Percentiles rank a stretch among this genome's conserved stretches.
Conservation (phyloP, 257 asterid genomes). For the Gardenia jasminoides region DNA sequence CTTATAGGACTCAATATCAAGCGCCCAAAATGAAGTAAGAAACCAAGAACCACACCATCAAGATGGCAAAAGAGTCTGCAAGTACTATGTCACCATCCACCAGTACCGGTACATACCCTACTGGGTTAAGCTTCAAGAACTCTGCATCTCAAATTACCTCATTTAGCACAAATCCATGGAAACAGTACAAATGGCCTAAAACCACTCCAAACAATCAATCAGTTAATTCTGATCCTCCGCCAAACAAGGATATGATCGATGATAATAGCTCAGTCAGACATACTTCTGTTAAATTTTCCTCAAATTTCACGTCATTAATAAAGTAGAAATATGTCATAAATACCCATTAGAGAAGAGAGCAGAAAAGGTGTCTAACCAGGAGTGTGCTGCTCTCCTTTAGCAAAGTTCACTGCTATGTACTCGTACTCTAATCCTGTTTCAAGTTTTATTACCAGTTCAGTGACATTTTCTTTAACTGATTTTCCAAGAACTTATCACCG, state of each 20-base stretch:
- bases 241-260: no score
- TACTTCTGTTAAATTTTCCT: background rate
- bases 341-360: background rate
- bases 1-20: background rate
- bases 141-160: conserved; percentile 31
- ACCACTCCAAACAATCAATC: background rate
- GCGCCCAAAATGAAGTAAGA: conserved; percentile 11
- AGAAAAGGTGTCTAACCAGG: conserved; percentile 49
- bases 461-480: no score
- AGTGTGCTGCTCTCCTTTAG: conserved; percentile 62
- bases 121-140: conserved; percentile 86
- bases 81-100: conserved; percentile 70
- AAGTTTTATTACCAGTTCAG: background rate
- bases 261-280: background rate
- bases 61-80: conserved; percentile 77
- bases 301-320: background rate
- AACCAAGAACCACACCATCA: conserved; percentile 48
- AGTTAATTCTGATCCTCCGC: no score
- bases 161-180: background rate
- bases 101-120: conserved; percentile 71
- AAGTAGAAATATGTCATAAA: background rate
- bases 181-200: no score
- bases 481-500: background rate
- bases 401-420: conserved; percentile 65
- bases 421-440: conserved; percentile 66